Evolutionary conservation across 306 rosid species (phyloP), one percentile per base, ranked within the genome.

Genomic region (Quercus bicolor): DNA sequence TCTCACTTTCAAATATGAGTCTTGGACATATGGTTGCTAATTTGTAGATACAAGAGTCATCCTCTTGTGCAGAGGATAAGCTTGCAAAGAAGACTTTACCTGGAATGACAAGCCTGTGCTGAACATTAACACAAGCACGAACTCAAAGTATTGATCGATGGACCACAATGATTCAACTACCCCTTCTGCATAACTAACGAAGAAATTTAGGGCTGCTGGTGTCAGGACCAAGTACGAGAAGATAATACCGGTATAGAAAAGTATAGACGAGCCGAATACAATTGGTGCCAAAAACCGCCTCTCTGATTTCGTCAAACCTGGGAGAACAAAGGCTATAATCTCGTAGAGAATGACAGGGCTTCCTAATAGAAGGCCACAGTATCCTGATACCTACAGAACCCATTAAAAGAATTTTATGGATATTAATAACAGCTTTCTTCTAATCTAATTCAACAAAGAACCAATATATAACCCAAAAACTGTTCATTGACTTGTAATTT

Each of bases 81-180:
- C 60, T 28, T 43, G 74, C 48, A 73, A 72, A 80, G 21, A 51
- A 37, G 69, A 13, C 29, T 34, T 73, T 87, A 95, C 99, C 99
- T 95, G 99, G 90, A 95, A 95, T 79, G 99, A 95, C 85, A 95
- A 83, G 84, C 99, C 99, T 55, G 99, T 95, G 73, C 99, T 95
- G 90, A 95, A 95, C 96, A 95, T 86, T 23, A 95, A 97, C 72
- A 95, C 93, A 15, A 95, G 94, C n/a, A 95, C 95, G 33, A 93
- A 95, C 81, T 95, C 99, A 77, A 95, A 95, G 89, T 95, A 95
- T 70, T 95, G 99, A 85, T 95, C 99, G 8, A 95, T 95, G 71
- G 98, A 95, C 98, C 98, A 95, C 40, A 95, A 61, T 33, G 98
- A 95, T 83, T 95, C 98, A 75, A 95, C 98, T 70, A 79, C 98